These are phyloP conservation scores for Mortierella antarctica DNA, from an alignment of 192 early-diverging fungal species.

Conservation along the genomic window DNA sequence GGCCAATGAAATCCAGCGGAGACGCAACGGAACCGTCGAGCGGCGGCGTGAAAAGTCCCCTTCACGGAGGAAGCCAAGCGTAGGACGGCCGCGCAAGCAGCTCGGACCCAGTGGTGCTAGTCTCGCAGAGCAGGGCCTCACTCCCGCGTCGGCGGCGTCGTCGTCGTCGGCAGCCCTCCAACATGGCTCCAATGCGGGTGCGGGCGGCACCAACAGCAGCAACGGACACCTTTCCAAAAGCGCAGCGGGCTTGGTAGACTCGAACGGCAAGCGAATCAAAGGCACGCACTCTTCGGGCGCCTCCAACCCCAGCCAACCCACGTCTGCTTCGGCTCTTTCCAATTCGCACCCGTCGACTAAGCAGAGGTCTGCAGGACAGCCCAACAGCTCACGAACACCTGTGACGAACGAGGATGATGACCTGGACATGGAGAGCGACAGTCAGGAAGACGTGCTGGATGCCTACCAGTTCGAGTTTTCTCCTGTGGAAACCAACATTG, in stretches of 20 bases:
- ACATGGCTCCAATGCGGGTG: conserved; percentile 7
- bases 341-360: conserved; percentile 7
- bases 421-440: conserved; percentile 43
- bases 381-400: conserved; percentile 1
- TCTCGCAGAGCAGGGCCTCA: conserved; percentile 12
- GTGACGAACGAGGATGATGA: conserved; percentile 40
- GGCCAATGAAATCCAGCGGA: conserved; percentile 56
- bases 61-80: conserved; percentile 23
- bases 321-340: conserved; percentile 5
- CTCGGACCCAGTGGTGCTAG: conserved; percentile 10
- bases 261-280: too few relatives aligned
- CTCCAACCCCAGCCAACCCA: not conserved
- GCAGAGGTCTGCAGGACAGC: conserved; percentile 12
- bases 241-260: too few relatives aligned
- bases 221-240: conserved; percentile 1
- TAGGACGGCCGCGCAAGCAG: conserved; percentile 45
- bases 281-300: not conserved
- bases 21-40: conserved; percentile 22
- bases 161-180: not conserved
- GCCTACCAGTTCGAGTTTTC: conserved; percentile 52
- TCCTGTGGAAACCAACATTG: conserved; percentile 51
- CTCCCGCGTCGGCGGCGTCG: not conserved
- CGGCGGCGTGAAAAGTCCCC: conserved; percentile 41
- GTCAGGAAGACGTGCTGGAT: conserved; percentile 32
- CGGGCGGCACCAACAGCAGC: not conserved